A percentile compares a stretch with the other conserved stretches of the same genome.
phyloP scores from a whole-genome alignment of 2,329 filamentous ascomycete genomes.

The Talaromyces piceae region DNA sequence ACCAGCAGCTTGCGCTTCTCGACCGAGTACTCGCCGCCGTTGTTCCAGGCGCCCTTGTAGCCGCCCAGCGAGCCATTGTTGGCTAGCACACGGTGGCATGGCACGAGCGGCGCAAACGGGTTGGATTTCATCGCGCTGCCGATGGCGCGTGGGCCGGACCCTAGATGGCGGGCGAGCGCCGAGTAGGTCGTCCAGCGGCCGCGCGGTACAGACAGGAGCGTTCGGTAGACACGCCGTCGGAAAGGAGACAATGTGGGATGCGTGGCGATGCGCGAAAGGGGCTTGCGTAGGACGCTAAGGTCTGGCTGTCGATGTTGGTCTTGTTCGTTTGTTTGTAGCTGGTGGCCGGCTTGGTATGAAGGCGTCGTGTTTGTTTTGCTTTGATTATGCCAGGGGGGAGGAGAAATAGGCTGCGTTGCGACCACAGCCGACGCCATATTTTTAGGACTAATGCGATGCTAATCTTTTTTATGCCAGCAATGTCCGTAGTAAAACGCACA shows the following conservation, averaged over 20 bases:
- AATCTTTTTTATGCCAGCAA: neutral
- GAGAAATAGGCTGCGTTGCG: neutral
- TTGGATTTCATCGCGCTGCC: slow-evolving; percentile 70
- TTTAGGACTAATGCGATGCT: too few relatives aligned
- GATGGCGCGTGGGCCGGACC: slow-evolving; percentile 66
- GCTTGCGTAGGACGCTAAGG: slow-evolving; percentile 14
- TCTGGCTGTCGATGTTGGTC: slow-evolving; percentile 3
- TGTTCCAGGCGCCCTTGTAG: slow-evolving; percentile 45
- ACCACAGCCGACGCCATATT: neutral
- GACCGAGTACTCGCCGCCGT: slow-evolving; percentile 35
- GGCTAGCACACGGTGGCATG: slow-evolving; percentile 74
- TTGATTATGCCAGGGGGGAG: too few relatives aligned
- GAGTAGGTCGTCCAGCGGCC: slow-evolving; percentile 74
- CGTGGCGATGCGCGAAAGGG: slow-evolving; percentile 34
- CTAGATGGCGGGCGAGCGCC: slow-evolving; percentile 58
- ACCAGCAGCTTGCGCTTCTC: slow-evolving; percentile 36
- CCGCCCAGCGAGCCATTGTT: slow-evolving; percentile 55
- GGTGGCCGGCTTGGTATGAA: too few relatives aligned
- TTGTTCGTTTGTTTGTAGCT: too few relatives aligned
- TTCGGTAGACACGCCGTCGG: slow-evolving; percentile 54
- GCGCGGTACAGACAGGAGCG: slow-evolving; percentile 68
- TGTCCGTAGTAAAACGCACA: neutral
- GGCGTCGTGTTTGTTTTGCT: neutral
- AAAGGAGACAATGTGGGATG: slow-evolving; percentile 44
- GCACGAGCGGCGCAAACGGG: slow-evolving; percentile 73